Evolutionary conservation across 495 filamentous ascomycete genomes (phyloP), one percentile per base, ranked within the genome.

Genomic region (Lasiosphaeria miniovina): DNA sequence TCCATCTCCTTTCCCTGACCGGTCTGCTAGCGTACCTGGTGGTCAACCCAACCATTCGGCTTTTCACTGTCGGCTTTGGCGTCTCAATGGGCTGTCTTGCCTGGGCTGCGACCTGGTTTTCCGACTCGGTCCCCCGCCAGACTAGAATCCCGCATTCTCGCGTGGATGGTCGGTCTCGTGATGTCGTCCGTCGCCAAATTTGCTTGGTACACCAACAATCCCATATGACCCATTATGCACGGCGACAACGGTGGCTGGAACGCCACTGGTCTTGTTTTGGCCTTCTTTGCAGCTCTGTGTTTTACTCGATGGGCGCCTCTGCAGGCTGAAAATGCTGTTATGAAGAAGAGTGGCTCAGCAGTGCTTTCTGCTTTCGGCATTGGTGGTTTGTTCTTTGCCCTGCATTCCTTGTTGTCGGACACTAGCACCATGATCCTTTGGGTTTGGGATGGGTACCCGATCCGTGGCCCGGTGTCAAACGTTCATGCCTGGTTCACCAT

Each of bases 371-470:
- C 84, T 33, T 59, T 96, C 55, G 90, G 95, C 52, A 74, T 97
- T 55, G 93, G 82, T 41, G 95, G 90, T 54, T 69, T 97, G 17
- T 79, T 96, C 65, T 99, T 98, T 64, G 90, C 81, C n/a, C 78
- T 98, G 67, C 93, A 97, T 67, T 96, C 92, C 3, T 81, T 98
- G 12, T 81, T 99, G 33, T 96, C 94, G 0, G 95, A 99, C 69
- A 97, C 93, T 0, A 97, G 94, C 75, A 99, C 95, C 36, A 98
- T 98, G 92, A 96, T 98, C 60, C 81, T 91, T 32, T 99, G 95
- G 95, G 90, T 90, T n/a, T 99, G 95, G 95, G 91, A 96, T 61
- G 95, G 95, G 15, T 98, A 90, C 66, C 95, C 95, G 43, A 84
- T 97, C 53, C 84, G 89, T 51, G 95, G 95, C 4, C 95, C 95